Percentiles rank a stretch among this genome's conserved stretches.
Evolutionary conservation across 1,139 yeast species (phyloP).

Genomic region (Suhomyces ambrosiae): DNA sequence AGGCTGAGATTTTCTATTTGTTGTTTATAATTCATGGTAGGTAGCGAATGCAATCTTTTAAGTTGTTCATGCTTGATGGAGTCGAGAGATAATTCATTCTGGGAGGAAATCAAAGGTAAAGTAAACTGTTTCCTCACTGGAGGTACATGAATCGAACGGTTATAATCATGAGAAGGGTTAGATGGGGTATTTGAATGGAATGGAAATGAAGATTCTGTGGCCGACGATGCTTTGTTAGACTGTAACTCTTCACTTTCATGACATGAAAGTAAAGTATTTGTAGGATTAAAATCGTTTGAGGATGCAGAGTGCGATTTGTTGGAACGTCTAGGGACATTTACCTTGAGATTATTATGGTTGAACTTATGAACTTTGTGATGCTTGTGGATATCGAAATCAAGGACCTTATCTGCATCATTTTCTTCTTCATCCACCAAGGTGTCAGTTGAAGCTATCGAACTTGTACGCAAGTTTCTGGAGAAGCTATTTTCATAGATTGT

Average conservation of each 20-base stretch:
- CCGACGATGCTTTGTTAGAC: slow-evolving; percentile 15
- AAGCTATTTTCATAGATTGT: slow-evolving; percentile 15
- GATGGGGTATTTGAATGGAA: slow-evolving; percentile 6
- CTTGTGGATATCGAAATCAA: slow-evolving; percentile 2
- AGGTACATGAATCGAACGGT: slow-evolving; percentile 4
- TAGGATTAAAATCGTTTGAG: slow-evolving; percentile 9
- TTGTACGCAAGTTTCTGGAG: slow-evolving; percentile 15
- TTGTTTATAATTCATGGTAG: slow-evolving; percentile 14
- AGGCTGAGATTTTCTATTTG: slow-evolving; percentile 16
- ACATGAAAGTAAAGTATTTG: slow-evolving; percentile 9
- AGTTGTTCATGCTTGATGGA: slow-evolving; percentile 22
- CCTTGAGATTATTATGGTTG: slow-evolving; percentile 8
- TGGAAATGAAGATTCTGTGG: slow-evolving; percentile 16
- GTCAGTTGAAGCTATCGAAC: slow-evolving; percentile 13
- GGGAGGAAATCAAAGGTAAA: slow-evolving; percentile 17
- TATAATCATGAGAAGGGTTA: background rate
- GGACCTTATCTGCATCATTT: slow-evolving; percentile 1
- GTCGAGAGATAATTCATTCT: slow-evolving; percentile 17
- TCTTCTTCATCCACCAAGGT: slow-evolving; percentile 17
- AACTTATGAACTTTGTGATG: slow-evolving; percentile 1
- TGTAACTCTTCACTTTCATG: slow-evolving; percentile 13
- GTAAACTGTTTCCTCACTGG: slow-evolving; percentile 21
- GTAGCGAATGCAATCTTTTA: slow-evolving; percentile 20
- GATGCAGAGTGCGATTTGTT: slow-evolving; percentile 13
- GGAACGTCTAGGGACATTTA: slow-evolving; percentile 11